phyloP scores from a whole-genome alignment of 1,139 yeast genomes.

The Hanseniaspora uvarum region DNA sequence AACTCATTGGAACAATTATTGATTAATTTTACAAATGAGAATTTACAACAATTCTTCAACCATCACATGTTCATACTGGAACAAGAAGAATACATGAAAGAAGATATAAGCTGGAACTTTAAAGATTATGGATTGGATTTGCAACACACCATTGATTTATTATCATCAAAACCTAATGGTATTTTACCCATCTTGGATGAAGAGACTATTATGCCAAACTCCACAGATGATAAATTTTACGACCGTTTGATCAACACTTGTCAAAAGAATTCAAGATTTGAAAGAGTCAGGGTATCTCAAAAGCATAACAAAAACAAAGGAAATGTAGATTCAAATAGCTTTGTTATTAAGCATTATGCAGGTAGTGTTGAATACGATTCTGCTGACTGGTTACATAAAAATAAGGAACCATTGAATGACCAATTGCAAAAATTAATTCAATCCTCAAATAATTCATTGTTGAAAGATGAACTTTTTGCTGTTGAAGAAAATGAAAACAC shows the following conservation, averaged over 20 bases:
- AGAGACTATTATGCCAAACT: conserved; percentile 89
- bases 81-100: conserved; percentile 88
- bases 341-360: conserved; percentile 83
- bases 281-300: conserved; percentile 63
- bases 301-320: conserved; percentile 28
- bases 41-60: conserved; percentile 90
- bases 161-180: conserved; percentile 77
- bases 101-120: conserved; percentile 91
- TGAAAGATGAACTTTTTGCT: conserved; percentile 35
- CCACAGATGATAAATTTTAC: conserved; percentile 72
- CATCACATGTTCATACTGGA: conserved; percentile 96
- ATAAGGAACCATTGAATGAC: conserved; percentile 86
- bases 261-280: conserved; percentile 39
- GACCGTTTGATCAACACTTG: conserved; percentile 64
- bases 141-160: conserved; percentile 87
- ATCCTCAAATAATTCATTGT: conserved; percentile 48
- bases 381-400: conserved; percentile 89
- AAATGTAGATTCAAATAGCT: conserved; percentile 39
- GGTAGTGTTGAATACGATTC: conserved; percentile 88
- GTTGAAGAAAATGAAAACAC: neutral
- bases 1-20: conserved; percentile 95
- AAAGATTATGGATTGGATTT: conserved; percentile 95
- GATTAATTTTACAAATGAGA: conserved; percentile 92
- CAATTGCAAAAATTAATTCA: conserved; percentile 52
- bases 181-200: conserved; percentile 84